Evolutionary conservation across 75 land plant species (phyloP).

Genomic region (Picea sitchensis): DNA sequence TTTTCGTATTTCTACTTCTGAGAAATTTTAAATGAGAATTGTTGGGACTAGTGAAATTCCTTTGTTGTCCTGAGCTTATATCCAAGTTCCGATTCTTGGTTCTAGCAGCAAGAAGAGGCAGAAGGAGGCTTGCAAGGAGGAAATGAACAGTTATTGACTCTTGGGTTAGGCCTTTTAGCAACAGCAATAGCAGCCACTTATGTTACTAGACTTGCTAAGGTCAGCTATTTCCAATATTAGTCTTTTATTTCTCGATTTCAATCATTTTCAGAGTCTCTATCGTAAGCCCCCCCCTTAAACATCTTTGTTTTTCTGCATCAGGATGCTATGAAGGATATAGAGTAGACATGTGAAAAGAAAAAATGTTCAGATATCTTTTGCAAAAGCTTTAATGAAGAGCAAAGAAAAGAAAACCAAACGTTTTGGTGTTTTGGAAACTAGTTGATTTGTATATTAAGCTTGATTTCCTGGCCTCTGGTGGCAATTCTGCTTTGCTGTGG

Average conservation of each 20-base stretch:
- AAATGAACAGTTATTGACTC: constrained; percentile 60
- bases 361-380: background rate
- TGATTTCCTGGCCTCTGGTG: background rate
- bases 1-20: background rate
- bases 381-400: constrained; percentile 4
- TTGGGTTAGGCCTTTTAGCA: constrained; percentile 74
- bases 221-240: constrained; percentile 12
- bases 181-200: constrained; percentile 92
- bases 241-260: background rate
- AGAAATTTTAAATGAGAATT: background rate
- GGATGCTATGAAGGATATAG: constrained; percentile 9
- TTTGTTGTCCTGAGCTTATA: background rate
- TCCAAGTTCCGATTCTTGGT: background rate
- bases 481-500: background rate
- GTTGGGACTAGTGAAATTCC: background rate
- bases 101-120: constrained; percentile 84
- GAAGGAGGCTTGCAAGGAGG: constrained; percentile 63
- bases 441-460: constrained; percentile 9
- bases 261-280: background rate
- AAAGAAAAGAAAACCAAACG: background rate
- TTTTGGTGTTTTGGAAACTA: background rate
- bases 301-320: constrained; percentile 3
- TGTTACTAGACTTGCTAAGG: constrained; percentile 93
- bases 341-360: background rate
- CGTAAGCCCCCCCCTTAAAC: background rate